These are phyloP conservation scores for Thalassiosira pacifica DNA, from an alignment of 352 stramenopile genomes.

Conservation along the genomic window DNA sequence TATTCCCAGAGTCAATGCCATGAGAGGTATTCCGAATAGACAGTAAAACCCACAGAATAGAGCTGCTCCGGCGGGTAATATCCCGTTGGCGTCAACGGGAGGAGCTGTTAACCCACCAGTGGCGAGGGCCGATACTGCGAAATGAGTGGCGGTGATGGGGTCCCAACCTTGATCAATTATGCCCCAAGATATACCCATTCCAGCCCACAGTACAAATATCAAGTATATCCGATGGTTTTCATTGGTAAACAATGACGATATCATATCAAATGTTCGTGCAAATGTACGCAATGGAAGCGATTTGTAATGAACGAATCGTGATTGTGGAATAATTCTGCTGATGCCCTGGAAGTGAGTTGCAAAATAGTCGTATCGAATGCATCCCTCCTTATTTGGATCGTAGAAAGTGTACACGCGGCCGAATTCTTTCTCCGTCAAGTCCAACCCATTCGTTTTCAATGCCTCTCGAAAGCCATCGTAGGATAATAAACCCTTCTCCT, in stretches of 20 bases:
- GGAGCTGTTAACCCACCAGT: conserved; percentile 77
- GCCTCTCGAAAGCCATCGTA: conserved; percentile 60
- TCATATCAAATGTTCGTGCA: conserved; percentile 9
- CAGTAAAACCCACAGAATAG: conserved; percentile 79
- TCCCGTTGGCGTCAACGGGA: conserved; percentile 64
- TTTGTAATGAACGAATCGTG: conserved; percentile 23
- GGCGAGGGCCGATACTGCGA: conserved; percentile 75
- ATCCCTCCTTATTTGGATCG: conserved; percentile 61
- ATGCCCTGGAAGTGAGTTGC: conserved; percentile 60
- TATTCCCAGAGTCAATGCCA: conserved; percentile 74
- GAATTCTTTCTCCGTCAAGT: conserved; percentile 43
- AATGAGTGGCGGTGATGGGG: conserved; percentile 77
- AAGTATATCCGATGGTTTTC: conserved; percentile 69
- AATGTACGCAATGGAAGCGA: conserved; percentile 13
- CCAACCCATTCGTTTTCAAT: conserved; percentile 39
- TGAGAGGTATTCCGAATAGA: conserved; percentile 76
- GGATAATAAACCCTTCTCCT: conserved; percentile 48
- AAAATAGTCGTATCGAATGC: conserved; percentile 74
- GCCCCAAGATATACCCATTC: conserved; percentile 69
- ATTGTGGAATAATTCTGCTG: conserved; percentile 53
- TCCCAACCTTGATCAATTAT: conserved; percentile 74
- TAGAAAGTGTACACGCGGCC: conserved; percentile 66
- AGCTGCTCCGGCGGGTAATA: conserved; percentile 62
- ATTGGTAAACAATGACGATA: conserved; percentile 38
- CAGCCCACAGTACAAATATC: conserved; percentile 70